Evolutionary conservation across 495 filamentous ascomycete genomes (phyloP), one percentile per base, ranked within the genome.

Genomic region (Usnea hakonensis): DNA sequence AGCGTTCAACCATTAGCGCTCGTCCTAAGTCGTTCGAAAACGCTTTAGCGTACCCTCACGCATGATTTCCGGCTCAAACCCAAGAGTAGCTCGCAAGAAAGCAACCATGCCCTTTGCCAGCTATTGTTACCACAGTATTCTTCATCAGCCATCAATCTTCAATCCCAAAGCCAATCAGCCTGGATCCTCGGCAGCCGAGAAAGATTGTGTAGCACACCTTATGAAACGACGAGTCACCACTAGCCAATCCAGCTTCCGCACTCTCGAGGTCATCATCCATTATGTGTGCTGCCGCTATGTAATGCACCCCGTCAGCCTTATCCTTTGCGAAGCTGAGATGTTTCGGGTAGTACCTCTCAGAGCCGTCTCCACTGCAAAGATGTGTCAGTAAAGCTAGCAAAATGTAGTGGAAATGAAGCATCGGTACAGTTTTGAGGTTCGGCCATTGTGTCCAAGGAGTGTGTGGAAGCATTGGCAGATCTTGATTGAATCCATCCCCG

Each of bases 61-160:
- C 89, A 98, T 95, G 60, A 95, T 78, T n/a, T 94, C 90, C 66
- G 92, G 89, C 74, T 98, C 94, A 69, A 96, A 95, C 7, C 95
- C 93, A 13, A 98, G 75, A 16, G 91, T 88, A 44, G 91, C 91
- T 65, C 83, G 80, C 69, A 98, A 85, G 67, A 97, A 97, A 36
- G 82, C 83, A 46, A 92, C 84, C 33, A 96, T 83, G 41, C 90
- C 90, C 69, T 86, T 78, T 10, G 89, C 94, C 26, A 97, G 79
- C 79, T 90, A 72, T 58, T 62, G 41, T 41, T 21, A 16, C 30
- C 23, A 40, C 55, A 56, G 57, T 19, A 35, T 58, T 61, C 35
- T 36, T 52, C 30, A 70, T 70, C 66, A 70, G 68, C 68, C 48
- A 64, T 23, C 37, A 40, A 58, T 64, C 53, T 54, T 61, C 37